A percentile compares a stretch with the other conserved stretches of the same genome.
These are phyloP conservation scores for Aureobasidium subglaciale DNA, from an alignment of 2,329 filamentous ascomycete species.

Conservation along the genomic window DNA sequence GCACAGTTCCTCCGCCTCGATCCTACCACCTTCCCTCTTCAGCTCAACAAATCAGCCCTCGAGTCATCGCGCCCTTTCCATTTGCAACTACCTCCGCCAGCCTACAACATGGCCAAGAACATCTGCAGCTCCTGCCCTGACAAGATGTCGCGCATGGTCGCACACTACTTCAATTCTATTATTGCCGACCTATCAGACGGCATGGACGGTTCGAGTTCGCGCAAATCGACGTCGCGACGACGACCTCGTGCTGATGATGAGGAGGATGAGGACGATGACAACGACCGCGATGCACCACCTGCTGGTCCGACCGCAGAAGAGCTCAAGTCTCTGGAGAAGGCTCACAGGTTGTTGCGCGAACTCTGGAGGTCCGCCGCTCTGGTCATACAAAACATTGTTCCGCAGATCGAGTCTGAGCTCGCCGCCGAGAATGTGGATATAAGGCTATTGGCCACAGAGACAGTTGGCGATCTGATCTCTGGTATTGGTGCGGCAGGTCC, in stretches of 20 bases:
- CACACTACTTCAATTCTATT: slow-evolving; percentile 94
- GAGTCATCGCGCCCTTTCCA: slow-evolving; percentile 40
- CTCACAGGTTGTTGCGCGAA: slow-evolving; percentile 81
- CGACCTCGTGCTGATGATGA: slow-evolving; percentile 35
- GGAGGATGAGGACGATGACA: slow-evolving; percentile 36
- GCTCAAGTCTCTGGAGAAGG: slow-evolving; percentile 79
- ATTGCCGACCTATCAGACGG: slow-evolving; percentile 69
- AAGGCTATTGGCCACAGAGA: slow-evolving; percentile 82
- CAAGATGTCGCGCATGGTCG: slow-evolving; percentile 90
- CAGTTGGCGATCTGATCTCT: slow-evolving; percentile 87
- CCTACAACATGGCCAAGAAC: slow-evolving; percentile 93
- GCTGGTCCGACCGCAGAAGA: slow-evolving; percentile 72
- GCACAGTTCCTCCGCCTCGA: slow-evolving; percentile 91
- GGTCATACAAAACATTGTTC: slow-evolving; percentile 86
- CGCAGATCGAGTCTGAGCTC: slow-evolving; percentile 86
- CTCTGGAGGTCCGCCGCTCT: slow-evolving; percentile 87
- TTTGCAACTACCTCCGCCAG: slow-evolving; percentile 81
- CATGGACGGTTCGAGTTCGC: slow-evolving; percentile 20
- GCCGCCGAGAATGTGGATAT: slow-evolving; percentile 83
- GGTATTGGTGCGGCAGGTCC: slow-evolving; percentile 89
- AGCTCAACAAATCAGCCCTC: slow-evolving; percentile 38
- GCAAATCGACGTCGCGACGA: slow-evolving; percentile 52
- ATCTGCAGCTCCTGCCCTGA: slow-evolving; percentile 85
- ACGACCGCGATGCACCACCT: slow-evolving; percentile 36
- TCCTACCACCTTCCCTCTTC: slow-evolving; percentile 45